A percentile compares a stretch with the other conserved stretches of the same genome.
phyloP scores from a whole-genome alignment of 148 eudicot species.

The Vaccinium corymbosum region DNA sequence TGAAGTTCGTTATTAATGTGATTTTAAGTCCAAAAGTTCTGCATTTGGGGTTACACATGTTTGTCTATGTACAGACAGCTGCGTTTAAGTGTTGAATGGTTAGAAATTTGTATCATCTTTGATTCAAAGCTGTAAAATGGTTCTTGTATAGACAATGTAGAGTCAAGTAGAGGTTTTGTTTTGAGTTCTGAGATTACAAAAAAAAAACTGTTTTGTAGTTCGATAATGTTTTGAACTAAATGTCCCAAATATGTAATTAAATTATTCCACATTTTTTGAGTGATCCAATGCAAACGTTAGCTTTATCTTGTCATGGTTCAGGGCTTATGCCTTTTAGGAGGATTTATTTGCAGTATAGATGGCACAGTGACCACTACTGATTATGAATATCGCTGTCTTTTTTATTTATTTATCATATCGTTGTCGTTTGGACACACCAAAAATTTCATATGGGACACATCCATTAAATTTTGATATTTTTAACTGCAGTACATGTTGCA shows the following conservation, averaged over 20 bases:
- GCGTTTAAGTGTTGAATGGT: conserved; percentile 4
- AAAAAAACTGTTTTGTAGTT: not conserved
- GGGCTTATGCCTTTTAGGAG: no score
- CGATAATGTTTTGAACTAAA: not conserved
- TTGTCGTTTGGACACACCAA: not conserved
- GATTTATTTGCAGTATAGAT: no score
- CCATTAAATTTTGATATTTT: no score
- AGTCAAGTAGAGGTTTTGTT: not conserved
- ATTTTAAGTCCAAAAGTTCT: not conserved
- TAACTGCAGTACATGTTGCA: not conserved
- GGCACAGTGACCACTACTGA: not conserved
- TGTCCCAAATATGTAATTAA: not conserved
- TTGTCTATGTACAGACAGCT: not conserved
- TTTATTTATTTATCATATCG: no score
- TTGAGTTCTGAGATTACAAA: not conserved
- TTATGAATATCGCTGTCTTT: not conserved
- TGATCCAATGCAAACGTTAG: not conserved
- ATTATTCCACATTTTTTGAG: not conserved
- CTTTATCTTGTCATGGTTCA: not conserved
- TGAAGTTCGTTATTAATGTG: not conserved
- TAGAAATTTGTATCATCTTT: not conserved
- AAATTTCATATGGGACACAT: no score
- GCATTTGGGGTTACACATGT: not conserved
- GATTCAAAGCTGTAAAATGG: not conserved
- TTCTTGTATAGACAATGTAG: not conserved